A percentile compares a stretch with the other conserved stretches of the same genome.
These are phyloP conservation scores for Jacaranda mimosifolia DNA, from an alignment of 257 asterid genomes.

Conservation along the genomic window DNA sequence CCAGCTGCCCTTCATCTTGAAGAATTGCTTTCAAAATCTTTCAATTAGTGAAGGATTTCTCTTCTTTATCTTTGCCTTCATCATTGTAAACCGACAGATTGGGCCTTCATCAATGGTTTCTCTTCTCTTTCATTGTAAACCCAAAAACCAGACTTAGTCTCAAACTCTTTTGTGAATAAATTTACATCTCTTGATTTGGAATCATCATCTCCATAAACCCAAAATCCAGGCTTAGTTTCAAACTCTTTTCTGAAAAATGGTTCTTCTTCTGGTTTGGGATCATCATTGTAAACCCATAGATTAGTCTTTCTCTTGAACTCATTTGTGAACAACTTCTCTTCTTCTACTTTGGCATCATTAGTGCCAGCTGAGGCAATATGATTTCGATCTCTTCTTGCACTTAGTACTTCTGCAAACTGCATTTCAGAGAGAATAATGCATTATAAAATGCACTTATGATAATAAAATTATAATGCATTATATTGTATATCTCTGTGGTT, in stretches of 20 bases:
- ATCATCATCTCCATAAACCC: slow-evolving; percentile 16
- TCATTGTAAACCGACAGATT: slow-evolving; percentile 4
- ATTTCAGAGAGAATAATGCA: background rate
- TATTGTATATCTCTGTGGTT: too few relatives aligned
- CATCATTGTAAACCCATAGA: background rate
- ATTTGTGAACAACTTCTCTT: background rate
- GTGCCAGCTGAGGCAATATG: too few relatives aligned
- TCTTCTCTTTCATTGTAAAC: slow-evolving; percentile 11
- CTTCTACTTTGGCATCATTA: background rate
- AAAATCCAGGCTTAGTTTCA: slow-evolving; percentile 23
- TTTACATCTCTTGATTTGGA: background rate
- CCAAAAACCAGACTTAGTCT: slow-evolving; percentile 29
- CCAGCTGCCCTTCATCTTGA: too few relatives aligned
- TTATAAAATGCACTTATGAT: too few relatives aligned
- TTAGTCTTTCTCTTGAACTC: slow-evolving; percentile 31
- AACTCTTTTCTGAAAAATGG: slow-evolving; percentile 21
- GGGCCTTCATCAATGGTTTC: slow-evolving; percentile 16
- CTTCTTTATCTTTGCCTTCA: background rate
- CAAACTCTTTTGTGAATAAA: slow-evolving; percentile 32
- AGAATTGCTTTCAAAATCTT: background rate
- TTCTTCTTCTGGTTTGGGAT: background rate
- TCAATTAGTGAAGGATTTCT: background rate
- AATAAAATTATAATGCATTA: too few relatives aligned
- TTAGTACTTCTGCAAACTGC: slow-evolving; percentile 34
- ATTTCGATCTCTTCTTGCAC: slow-evolving; percentile 34